Conservation (phyloP, 805 yeast species). For the Hanseniaspora clermontiae region DNA sequence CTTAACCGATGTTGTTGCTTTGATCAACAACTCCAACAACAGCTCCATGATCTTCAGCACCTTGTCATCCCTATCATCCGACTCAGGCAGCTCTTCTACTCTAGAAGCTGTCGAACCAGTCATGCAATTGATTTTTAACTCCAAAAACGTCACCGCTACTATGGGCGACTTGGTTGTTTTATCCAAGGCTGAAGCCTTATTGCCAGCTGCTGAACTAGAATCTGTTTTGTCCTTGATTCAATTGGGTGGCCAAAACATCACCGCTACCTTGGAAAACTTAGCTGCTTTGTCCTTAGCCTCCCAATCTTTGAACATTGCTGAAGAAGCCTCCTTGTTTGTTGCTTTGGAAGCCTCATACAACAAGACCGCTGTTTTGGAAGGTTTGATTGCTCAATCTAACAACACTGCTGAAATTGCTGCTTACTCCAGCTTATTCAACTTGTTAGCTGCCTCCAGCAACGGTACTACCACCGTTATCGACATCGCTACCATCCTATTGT, state of each 20-base stretch:
- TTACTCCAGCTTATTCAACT: slow-evolving; percentile 4
- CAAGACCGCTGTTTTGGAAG: slow-evolving; percentile 17
- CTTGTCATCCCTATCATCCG: not conserved
- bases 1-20: slow-evolving; percentile 3
- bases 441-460: slow-evolving; percentile 11
- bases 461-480: slow-evolving; percentile 21
- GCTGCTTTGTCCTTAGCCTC: slow-evolving; percentile 10
- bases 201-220: slow-evolving; percentile 12
- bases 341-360: slow-evolving; percentile 15
- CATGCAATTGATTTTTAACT: slow-evolving; percentile 16
- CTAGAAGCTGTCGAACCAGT: slow-evolving; percentile 16
- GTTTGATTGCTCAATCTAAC: slow-evolving; percentile 18
- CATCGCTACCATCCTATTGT: slow-evolving; percentile 19
- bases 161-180: slow-evolving; percentile 19
- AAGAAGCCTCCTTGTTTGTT: slow-evolving; percentile 9
- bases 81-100: slow-evolving; percentile 13
- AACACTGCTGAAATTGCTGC: slow-evolving; percentile 14
- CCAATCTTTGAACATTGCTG: not conserved
- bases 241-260: slow-evolving; percentile 3
- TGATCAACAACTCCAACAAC: slow-evolving; percentile 13
- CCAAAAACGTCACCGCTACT: slow-evolving; percentile 18
- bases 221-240: slow-evolving; percentile 8
- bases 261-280: slow-evolving; percentile 6
- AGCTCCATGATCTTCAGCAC: slow-evolving; percentile 5
- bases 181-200: slow-evolving; percentile 15